These are phyloP conservation scores for Ramularia endophylla DNA, from an alignment of 2,329 filamentous ascomycete genomes.

Conservation along the genomic window DNA sequence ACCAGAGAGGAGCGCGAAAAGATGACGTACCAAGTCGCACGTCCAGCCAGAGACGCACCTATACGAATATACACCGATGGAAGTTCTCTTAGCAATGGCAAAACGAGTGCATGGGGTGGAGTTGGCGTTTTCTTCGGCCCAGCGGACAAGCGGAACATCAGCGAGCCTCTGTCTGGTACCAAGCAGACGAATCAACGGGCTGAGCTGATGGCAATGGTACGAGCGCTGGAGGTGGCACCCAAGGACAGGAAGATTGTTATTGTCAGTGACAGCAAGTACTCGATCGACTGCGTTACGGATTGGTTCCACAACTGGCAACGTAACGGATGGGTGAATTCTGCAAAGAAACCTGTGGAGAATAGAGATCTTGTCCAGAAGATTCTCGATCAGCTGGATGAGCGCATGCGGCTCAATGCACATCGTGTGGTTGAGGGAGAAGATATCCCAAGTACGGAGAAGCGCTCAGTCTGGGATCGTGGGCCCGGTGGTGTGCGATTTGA, in stretches of 20 bases:
- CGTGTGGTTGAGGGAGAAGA: conserved; percentile 15
- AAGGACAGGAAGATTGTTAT: conserved; percentile 66
- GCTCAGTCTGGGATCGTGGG: conserved; percentile 29
- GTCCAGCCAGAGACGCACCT: conserved; percentile 38
- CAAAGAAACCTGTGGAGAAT: conserved; percentile 72
- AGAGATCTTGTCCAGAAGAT: conserved; percentile 74
- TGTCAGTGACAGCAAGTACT: conserved; percentile 82
- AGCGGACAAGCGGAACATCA: conserved; percentile 53
- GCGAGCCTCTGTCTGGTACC: conserved; percentile 66
- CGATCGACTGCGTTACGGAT: conserved; percentile 79
- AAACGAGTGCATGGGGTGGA: conserved; percentile 49
- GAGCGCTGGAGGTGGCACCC: conserved; percentile 72
- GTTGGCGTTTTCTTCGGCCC: conserved; percentile 62
- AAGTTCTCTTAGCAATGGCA: conserved; percentile 55
- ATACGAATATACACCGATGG: conserved; percentile 60
- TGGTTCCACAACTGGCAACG: conserved; percentile 76
- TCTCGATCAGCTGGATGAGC: conserved; percentile 62
- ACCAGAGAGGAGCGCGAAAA: conserved; percentile 42
- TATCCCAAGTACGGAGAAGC: conserved; percentile 10
- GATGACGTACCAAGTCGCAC: conserved; percentile 42
- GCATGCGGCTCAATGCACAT: conserved; percentile 26
- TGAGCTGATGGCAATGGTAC: conserved; percentile 82
- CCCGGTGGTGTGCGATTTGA: conserved; percentile 52
- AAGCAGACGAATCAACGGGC: conserved; percentile 92
- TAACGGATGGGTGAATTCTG: conserved; percentile 71